phyloP scores from a whole-genome alignment of 1,284 basidiomycete species.

The Cystobasidium sp. region DNA sequence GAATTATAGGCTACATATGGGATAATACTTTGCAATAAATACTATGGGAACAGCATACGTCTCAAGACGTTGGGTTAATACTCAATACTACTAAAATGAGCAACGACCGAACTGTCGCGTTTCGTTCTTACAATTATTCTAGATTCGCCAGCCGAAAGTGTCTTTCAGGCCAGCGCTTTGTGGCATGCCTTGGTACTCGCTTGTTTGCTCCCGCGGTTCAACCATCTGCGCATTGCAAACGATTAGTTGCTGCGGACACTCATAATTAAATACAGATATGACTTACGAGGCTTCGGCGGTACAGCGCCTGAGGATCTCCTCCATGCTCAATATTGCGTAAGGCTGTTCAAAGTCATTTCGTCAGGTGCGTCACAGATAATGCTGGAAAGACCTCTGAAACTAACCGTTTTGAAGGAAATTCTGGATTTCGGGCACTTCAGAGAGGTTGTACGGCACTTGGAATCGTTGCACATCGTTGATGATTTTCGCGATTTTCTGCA shows the following conservation, averaged over 20 bases:
- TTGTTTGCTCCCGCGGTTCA: conserved; percentile 28
- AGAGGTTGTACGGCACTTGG: conserved; percentile 80
- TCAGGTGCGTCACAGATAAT: neutral
- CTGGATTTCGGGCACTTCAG: conserved; percentile 82
- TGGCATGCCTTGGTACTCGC: conserved; percentile 27
- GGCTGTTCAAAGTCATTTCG: conserved; percentile 3
- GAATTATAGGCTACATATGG: conserved; percentile 9
- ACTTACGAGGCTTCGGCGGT: conserved; percentile 30
- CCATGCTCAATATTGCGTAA: conserved; percentile 34
- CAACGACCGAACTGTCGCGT: neutral
- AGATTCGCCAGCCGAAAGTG: conserved; percentile 30
- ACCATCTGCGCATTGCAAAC: conserved; percentile 15
- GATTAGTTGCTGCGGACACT: neutral
- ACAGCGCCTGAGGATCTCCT: conserved; percentile 37
- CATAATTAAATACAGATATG: neutral
- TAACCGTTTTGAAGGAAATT: conserved; percentile 63
- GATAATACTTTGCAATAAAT: neutral
- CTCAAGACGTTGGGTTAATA: neutral
- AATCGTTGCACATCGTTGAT: conserved; percentile 90
- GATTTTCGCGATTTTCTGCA: conserved; percentile 79
- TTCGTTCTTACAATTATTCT: neutral
- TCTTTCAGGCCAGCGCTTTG: conserved; percentile 32
- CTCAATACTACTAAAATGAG: neutral
- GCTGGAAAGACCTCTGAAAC: neutral
- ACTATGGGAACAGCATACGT: neutral